Evolutionary conservation across 2,329 filamentous ascomycete species (phyloP).

Genomic region (Mycocentrospora acerina): DNA sequence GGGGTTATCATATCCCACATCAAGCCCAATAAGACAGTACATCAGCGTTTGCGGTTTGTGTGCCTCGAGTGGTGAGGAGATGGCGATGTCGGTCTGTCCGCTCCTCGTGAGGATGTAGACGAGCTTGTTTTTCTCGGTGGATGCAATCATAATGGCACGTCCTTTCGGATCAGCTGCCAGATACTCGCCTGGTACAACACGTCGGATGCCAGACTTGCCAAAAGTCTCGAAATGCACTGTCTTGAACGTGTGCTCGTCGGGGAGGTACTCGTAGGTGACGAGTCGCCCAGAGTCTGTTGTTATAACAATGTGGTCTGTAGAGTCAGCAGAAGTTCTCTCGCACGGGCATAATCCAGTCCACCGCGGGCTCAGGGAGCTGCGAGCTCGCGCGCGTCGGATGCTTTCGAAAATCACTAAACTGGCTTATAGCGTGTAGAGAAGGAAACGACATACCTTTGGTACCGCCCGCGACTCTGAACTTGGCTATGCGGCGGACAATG

Average conservation of each 20-base stretch:
- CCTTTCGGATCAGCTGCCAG: constrained; percentile 94
- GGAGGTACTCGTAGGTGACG: constrained; percentile 87
- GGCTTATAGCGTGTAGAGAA: constrained; percentile 34
- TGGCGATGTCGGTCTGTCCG: constrained; percentile 89
- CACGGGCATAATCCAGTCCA: constrained; percentile 35
- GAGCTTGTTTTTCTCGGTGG: constrained; percentile 98
- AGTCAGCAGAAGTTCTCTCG: constrained; percentile 33
- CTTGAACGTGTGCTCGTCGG: constrained; percentile 81
- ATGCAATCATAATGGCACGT: constrained; percentile 89
- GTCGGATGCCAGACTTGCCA: constrained; percentile 91
- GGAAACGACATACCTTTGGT: constrained; percentile 76
- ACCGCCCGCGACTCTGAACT: constrained; percentile 90
- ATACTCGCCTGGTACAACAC: constrained; percentile 94
- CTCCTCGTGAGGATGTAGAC: constrained; percentile 98
- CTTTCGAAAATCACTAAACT: constrained; percentile 53
- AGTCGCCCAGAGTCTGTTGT: constrained; percentile 95
- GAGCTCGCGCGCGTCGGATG: constrained; percentile 30
- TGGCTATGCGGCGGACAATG: constrained; percentile 84
- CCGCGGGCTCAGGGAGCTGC: constrained; percentile 24
- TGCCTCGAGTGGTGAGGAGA: constrained; percentile 94
- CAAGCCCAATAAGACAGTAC: constrained; percentile 81
- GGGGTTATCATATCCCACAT: constrained; percentile 96
- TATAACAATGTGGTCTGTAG: constrained; percentile 89
- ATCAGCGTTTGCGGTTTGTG: constrained; percentile 92
- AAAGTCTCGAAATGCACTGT: constrained; percentile 95